Percentiles rank a stretch among this genome's conserved stretches.
These are phyloP conservation scores for Striga asiatica DNA, from an alignment of 257 asterid genomes.

Conservation along the genomic window DNA sequence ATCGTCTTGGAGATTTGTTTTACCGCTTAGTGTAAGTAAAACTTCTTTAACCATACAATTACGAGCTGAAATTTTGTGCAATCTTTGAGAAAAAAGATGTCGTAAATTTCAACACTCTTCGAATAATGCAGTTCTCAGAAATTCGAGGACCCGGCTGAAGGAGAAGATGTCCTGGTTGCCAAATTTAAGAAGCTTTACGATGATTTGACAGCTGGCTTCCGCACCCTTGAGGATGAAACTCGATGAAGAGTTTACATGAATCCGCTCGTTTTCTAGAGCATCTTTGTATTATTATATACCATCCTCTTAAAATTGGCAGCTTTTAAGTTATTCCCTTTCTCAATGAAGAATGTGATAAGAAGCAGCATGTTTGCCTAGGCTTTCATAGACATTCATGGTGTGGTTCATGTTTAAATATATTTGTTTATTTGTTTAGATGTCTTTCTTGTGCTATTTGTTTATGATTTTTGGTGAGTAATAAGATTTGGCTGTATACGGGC, in stretches of 20 bases:
- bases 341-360: neutral
- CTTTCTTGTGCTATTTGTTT: neutral
- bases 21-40: slow-evolving; percentile 92
- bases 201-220: slow-evolving; percentile 92
- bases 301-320: no score
- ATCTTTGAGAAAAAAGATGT: neutral
- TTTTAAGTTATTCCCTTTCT: no score
- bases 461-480: neutral
- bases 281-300: neutral
- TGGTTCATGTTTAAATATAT: slow-evolving; percentile 19
- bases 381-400: slow-evolving; percentile 20
- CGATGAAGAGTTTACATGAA: slow-evolving; percentile 42
- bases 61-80: slow-evolving; percentile 9
- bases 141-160: slow-evolving; percentile 99
- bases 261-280: no score
- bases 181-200: slow-evolving; percentile 84
- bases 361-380: slow-evolving; percentile 9
- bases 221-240: slow-evolving; percentile 88
- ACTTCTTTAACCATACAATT: no score
- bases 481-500: neutral
- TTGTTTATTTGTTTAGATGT: neutral
- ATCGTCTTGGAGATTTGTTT: slow-evolving; percentile 83
- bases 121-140: slow-evolving; percentile 70
- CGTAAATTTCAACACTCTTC: neutral
- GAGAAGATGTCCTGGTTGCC: slow-evolving; percentile 61